phyloP scores from a whole-genome alignment of 2,329 filamentous ascomycete species.

The Zalaria obscura region DNA sequence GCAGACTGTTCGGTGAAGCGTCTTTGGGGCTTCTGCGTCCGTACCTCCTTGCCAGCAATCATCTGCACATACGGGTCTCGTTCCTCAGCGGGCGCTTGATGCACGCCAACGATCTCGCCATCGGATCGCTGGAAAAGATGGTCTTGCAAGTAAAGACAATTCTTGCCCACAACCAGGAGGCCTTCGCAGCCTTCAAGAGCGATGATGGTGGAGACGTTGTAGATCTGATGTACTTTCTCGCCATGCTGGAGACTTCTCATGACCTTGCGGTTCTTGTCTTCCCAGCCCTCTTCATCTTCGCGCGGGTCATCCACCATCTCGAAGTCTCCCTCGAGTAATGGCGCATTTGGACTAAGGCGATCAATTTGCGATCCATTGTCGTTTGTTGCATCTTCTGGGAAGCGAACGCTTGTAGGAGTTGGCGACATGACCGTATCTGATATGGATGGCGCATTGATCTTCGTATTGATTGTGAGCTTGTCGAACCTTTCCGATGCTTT shows the following conservation, averaged over 20 bases:
- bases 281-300: constrained; percentile 70
- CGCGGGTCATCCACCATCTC: constrained; percentile 91
- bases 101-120: constrained; percentile 92
- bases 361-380: constrained; percentile 15
- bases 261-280: constrained; percentile 96
- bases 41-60: constrained; percentile 63
- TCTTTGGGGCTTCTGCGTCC: constrained; percentile 35
- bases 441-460: constrained; percentile 3
- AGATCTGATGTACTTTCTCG: constrained; percentile 84
- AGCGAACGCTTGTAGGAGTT: background rate
- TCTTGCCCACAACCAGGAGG: constrained; percentile 82
- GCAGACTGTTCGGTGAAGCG: constrained; percentile 51
- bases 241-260: constrained; percentile 86
- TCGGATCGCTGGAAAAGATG: constrained; percentile 91
- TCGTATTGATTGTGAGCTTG: constrained; percentile 16
- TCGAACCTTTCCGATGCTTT: constrained; percentile 40
- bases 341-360: constrained; percentile 13
- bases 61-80: constrained; percentile 91
- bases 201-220: constrained; percentile 88
- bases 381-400: background rate
- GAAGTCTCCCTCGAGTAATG: constrained; percentile 68
- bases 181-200: constrained; percentile 90
- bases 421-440: background rate
- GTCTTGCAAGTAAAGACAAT: constrained; percentile 85
- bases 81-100: constrained; percentile 83